Conservation (phyloP, 495 filamentous ascomycete species). For the Chaetomium cochliodes region DNA sequence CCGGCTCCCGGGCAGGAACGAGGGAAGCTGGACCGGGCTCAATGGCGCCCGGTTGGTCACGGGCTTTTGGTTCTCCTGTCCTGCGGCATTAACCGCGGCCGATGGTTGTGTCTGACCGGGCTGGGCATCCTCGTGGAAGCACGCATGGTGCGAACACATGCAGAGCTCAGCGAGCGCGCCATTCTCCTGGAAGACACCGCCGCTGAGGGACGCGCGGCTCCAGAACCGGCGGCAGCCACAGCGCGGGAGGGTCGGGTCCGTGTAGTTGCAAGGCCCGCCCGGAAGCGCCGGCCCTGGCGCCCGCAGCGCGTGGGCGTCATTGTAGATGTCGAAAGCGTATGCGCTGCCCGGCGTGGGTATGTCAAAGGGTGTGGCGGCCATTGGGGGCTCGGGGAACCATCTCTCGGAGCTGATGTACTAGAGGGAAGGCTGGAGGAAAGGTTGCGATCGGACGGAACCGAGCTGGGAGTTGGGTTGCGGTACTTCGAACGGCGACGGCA, state of each 20-base stretch:
- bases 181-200: conserved; percentile 22
- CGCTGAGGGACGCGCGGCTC: conserved; percentile 41
- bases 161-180: conserved; percentile 51
- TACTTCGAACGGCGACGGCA: conserved; percentile 2
- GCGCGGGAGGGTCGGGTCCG: conserved; percentile 50
- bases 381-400: conserved; percentile 41
- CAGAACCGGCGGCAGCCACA: conserved; percentile 71
- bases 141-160: conserved; percentile 71
- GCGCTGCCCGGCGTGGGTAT: conserved; percentile 40
- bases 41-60: conserved; percentile 42
- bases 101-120: conserved; percentile 25
- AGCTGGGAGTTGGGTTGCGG: conserved; percentile 6
- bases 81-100: conserved; percentile 26
- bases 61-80: conserved; percentile 50
- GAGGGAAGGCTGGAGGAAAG: background rate
- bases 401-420: conserved; percentile 27
- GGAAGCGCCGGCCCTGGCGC: conserved; percentile 41
- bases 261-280: conserved; percentile 62
- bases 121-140: conserved; percentile 58
- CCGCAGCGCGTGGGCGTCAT: conserved; percentile 40
- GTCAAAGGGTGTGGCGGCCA: conserved; percentile 51
- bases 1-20: conserved; percentile 35
- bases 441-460: background rate
- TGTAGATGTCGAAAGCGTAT: conserved; percentile 50
- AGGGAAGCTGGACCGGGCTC: conserved; percentile 44